phyloP scores from a whole-genome alignment of 1,284 basidiomycete genomes.

The Ceratobasidium theobromae region DNA sequence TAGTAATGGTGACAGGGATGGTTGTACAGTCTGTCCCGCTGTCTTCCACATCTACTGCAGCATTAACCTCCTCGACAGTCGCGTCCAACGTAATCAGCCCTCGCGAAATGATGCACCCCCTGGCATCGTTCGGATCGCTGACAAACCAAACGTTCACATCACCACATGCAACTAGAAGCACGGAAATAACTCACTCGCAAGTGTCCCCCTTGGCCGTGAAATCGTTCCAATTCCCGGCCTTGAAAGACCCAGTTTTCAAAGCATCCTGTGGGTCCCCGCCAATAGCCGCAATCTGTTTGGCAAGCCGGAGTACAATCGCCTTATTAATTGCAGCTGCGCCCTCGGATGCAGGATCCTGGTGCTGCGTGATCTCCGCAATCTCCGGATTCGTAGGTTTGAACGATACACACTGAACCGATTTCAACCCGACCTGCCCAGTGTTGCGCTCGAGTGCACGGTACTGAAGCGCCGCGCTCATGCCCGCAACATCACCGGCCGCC shows the following conservation, averaged over 20 bases:
- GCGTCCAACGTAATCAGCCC: slow-evolving; percentile 61
- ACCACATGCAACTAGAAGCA: slow-evolving; percentile 46
- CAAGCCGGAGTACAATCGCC: slow-evolving; percentile 59
- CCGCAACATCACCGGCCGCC: slow-evolving; percentile 56
- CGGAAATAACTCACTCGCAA: slow-evolving; percentile 40
- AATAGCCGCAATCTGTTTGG: slow-evolving; percentile 60
- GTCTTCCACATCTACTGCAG: slow-evolving; percentile 39
- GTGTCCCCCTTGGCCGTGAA: slow-evolving; percentile 48
- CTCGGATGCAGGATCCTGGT: slow-evolving; percentile 63
- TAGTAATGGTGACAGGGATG: slow-evolving; percentile 32
- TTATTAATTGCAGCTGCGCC: slow-evolving; percentile 64
- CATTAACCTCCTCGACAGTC: slow-evolving; percentile 59
- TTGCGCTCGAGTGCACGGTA: slow-evolving; percentile 70
- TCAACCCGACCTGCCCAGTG: slow-evolving; percentile 57
- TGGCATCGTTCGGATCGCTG: slow-evolving; percentile 53
- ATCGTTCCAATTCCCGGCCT: slow-evolving; percentile 57
- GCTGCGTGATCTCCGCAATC: slow-evolving; percentile 65
- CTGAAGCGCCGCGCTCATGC: slow-evolving; percentile 60
- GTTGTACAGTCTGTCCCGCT: slow-evolving; percentile 32
- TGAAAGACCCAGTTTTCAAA: slow-evolving; percentile 64
- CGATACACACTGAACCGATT: slow-evolving; percentile 54
- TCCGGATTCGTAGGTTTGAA: slow-evolving; percentile 63
- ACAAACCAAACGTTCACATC: slow-evolving; percentile 42
- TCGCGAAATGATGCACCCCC: slow-evolving; percentile 65
- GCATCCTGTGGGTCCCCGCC: slow-evolving; percentile 65